Conservation (phyloP, 805 yeast species). For the Kuraishia molischiana region DNA sequence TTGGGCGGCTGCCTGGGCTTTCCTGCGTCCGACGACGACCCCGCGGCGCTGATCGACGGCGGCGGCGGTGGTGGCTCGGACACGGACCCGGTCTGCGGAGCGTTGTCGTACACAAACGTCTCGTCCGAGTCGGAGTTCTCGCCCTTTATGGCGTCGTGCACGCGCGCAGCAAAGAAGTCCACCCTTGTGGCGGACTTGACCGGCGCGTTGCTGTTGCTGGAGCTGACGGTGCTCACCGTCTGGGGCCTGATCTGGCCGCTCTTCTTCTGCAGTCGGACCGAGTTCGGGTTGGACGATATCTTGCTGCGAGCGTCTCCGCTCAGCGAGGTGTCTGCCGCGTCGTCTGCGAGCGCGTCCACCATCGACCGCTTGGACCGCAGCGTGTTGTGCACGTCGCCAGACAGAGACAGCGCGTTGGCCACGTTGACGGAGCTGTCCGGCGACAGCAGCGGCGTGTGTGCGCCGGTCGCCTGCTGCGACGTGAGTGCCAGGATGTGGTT, state of each 20-base stretch:
- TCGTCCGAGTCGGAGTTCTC: constrained; percentile 74
- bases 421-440: background rate
- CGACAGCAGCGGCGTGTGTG: background rate
- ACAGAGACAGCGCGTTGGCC: constrained; percentile 1
- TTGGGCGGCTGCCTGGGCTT: background rate
- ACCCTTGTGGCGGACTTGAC: constrained; percentile 64
- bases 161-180: constrained; percentile 88
- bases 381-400: constrained; percentile 3
- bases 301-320: background rate
- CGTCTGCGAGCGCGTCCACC: too few species aligned
- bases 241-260: background rate
- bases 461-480: background rate
- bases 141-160: constrained; percentile 88
- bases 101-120: constrained; percentile 85
- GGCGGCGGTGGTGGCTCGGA: constrained; percentile 6
- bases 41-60: background rate
- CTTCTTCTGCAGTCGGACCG: background rate
- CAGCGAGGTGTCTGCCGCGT: too few species aligned
- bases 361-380: constrained; percentile 1
- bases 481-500: background rate
- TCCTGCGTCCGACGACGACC: background rate
- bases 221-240: background rate
- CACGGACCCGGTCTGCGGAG: constrained; percentile 11
- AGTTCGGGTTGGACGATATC: background rate
- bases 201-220: constrained; percentile 11